Conservation (phyloP, 2,329 filamentous ascomycete genomes). For the Penicillium vulpinum region DNA sequence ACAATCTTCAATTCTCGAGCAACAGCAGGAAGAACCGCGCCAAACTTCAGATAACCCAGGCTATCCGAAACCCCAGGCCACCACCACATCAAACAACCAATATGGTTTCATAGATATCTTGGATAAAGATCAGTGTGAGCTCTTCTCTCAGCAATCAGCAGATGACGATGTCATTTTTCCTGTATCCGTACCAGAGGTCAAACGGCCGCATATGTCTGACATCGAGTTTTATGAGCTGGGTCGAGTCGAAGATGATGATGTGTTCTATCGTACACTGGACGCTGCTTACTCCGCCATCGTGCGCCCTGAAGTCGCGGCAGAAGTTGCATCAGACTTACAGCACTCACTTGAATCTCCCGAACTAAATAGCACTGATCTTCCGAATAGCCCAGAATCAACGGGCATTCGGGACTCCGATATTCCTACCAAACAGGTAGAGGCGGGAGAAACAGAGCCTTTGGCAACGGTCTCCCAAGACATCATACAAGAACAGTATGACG, state of each 20-base stretch:
- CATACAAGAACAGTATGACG: background rate
- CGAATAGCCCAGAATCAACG: background rate
- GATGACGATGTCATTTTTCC: background rate
- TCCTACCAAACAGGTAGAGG: background rate
- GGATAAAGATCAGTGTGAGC: background rate
- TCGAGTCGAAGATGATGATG: constrained; percentile 3
- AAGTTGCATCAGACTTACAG: background rate
- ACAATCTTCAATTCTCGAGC: background rate
- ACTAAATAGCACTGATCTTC: background rate
- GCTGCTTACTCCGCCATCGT: constrained; percentile 3
- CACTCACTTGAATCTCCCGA: background rate
- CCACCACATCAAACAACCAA: background rate
- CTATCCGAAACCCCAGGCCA: background rate
- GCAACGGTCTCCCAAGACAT: background rate
- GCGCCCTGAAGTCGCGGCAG: background rate
- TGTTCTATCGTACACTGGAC: constrained; percentile 7
- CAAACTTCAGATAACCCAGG: background rate
- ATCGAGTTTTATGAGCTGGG: background rate
- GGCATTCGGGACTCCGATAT: no score
- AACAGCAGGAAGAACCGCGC: background rate
- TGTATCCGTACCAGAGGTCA: background rate
- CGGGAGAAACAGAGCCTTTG: background rate
- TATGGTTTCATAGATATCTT: background rate
- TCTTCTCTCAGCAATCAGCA: background rate
- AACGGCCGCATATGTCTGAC: background rate